phyloP scores from a whole-genome alignment of 495 filamentous ascomycete species.

The Clohesyomyces aquaticus region DNA sequence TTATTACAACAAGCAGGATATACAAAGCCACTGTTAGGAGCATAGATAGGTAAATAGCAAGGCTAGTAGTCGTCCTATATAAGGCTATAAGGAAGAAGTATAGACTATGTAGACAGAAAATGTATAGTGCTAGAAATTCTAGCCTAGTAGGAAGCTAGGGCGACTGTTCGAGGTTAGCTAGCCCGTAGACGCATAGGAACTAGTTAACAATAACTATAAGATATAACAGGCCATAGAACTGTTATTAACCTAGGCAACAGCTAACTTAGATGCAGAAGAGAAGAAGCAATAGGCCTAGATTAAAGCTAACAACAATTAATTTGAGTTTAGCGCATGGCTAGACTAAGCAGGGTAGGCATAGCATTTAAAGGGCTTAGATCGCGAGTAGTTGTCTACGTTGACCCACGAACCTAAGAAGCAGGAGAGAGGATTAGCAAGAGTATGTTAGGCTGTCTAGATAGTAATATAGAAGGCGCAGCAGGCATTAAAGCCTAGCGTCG shows the following conservation, averaged over 20 bases:
- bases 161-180: background rate
- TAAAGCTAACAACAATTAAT: conserved; percentile 15
- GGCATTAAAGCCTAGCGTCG: conserved; percentile 9
- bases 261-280: conserved; percentile 10
- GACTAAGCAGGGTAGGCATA: conserved; percentile 8
- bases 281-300: conserved; percentile 6
- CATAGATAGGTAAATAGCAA: too few species aligned
- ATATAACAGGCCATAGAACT: conserved; percentile 5
- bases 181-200: conserved; percentile 3
- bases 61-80: too few species aligned
- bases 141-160: background rate
- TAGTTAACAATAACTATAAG: background rate
- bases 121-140: too few species aligned
- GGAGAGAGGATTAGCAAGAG: conserved; percentile 3
- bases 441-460: conserved; percentile 4
- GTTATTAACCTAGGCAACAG: conserved; percentile 7
- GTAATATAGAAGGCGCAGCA: conserved; percentile 12
- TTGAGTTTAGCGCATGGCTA: conserved; percentile 12
- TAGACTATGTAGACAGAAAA: too few species aligned
- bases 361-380: conserved; percentile 13
- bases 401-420: conserved; percentile 3
- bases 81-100: too few species aligned
- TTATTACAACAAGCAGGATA: too few species aligned
- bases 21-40: too few species aligned
- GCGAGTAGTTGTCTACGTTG: background rate